A percentile compares a stretch with the other conserved stretches of the same genome.
These are phyloP conservation scores for Xenoacremonium recifei DNA, from an alignment of 2,329 filamentous ascomycete species.

Conservation along the genomic window DNA sequence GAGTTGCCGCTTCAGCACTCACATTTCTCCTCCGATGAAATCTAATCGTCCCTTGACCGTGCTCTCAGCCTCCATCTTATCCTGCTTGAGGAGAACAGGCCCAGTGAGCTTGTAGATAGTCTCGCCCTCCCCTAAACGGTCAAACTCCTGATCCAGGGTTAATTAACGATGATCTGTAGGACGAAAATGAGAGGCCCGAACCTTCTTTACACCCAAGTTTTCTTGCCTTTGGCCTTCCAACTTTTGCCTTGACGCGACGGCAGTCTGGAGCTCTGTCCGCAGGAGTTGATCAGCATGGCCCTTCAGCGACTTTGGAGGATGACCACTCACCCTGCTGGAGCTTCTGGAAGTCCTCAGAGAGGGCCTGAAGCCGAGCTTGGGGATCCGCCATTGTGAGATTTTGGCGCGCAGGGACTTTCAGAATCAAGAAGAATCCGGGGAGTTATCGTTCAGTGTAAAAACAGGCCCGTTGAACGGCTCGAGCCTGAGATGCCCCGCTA, in stretches of 20 bases:
- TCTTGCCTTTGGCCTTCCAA: conserved; percentile 94
- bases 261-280: conserved; percentile 71
- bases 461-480: too few relatives aligned
- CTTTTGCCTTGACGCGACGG: conserved; percentile 79
- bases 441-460: too few relatives aligned
- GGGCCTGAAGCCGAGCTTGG: conserved; percentile 74
- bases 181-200: conserved; percentile 30
- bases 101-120: conserved; percentile 96
- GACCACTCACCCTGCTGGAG: conserved; percentile 72
- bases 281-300: conserved; percentile 3
- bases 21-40: conserved; percentile 95
- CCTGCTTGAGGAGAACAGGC: conserved; percentile 91
- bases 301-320: background rate
- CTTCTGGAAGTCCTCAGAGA: conserved; percentile 85
- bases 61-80: conserved; percentile 83
- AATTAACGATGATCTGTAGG: conserved; percentile 1
- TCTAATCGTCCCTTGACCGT: conserved; percentile 88
- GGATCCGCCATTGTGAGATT: conserved; percentile 62
- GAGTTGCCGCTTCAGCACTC: too few relatives aligned
- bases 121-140: conserved; percentile 72
- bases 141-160: conserved; percentile 67
- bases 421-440: too few relatives aligned
- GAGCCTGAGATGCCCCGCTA: conserved; percentile 31
- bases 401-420: too few relatives aligned
- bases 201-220: conserved; percentile 83